Evolutionary conservation across 768 basidiomycete genomes (phyloP).

Genomic region (Auricularia heimuer): DNA sequence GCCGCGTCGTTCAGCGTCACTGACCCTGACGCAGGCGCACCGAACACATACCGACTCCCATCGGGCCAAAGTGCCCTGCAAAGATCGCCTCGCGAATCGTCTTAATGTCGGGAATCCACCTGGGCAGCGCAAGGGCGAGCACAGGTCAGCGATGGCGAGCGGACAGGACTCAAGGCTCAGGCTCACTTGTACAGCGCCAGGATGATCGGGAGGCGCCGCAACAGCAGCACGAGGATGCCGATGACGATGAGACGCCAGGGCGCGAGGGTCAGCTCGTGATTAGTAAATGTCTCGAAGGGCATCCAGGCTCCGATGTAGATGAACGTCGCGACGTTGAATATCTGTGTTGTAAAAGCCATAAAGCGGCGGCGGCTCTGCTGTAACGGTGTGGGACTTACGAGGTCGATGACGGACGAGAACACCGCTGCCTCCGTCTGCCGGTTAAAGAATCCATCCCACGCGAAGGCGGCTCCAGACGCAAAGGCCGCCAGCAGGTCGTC

Average conservation of each 20-base stretch:
- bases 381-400: slow-evolving; percentile 62
- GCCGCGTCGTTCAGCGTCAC: slow-evolving; percentile 4
- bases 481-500: slow-evolving; percentile 95
- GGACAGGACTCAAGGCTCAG: no score
- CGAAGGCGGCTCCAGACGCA: slow-evolving; percentile 90
- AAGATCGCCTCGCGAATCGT: slow-evolving; percentile 90
- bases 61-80: slow-evolving; percentile 90
- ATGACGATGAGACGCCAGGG: slow-evolving; percentile 82
- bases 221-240: slow-evolving; percentile 68
- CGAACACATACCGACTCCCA: slow-evolving; percentile 50
- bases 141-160: no score
- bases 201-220: slow-evolving; percentile 79
- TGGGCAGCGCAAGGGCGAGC: slow-evolving; percentile 13
- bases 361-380: slow-evolving; percentile 31
- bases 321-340: slow-evolving; percentile 41
- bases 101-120: slow-evolving; percentile 93
- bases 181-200: slow-evolving; percentile 51
- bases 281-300: slow-evolving; percentile 76
- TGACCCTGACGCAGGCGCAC: neutral
- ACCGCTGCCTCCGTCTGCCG: slow-evolving; percentile 89
- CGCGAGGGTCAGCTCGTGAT: slow-evolving; percentile 53
- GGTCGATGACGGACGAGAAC: slow-evolving; percentile 92
- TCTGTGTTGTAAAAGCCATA: neutral
- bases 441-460: slow-evolving; percentile 94
- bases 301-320: slow-evolving; percentile 97